Base-by-base conservation (phyloP, 164 flowering plant species). In the Tetracentron sinense region DNA sequence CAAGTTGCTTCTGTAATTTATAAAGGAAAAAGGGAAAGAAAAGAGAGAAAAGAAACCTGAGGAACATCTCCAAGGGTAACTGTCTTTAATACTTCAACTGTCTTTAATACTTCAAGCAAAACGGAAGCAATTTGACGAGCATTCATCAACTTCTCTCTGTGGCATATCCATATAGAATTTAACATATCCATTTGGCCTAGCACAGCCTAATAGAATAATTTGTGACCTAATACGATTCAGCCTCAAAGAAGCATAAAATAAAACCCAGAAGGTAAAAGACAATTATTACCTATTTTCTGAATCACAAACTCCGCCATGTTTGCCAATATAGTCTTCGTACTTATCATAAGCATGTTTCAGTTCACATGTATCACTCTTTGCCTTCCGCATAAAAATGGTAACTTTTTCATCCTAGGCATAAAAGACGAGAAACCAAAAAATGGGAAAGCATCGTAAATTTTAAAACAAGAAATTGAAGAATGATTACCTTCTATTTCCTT, bases 61-160 rank as follows among this genome's bases (percentile, higher is more conserved):
- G 75, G 74, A 58, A 74, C 85, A 51, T 83, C 81, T 64, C 79
- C 88, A 58, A 70, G 69, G 56, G 85, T 74, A 63, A 89, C 74
- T 42, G 83, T 76, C 60, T 66, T 75, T 54, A 82, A 57, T 44
- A 91, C 96, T 74, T 89, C 92, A 73, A 33, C 74, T 42, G 83
- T 76, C 60, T 66, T 75, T 54, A 82, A 57, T 44, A 91, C 96
- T 74, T 89, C 92, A 73, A 33, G 77, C 67, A 94, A 70, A 63
- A 88, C 97, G 21, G 80, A 82, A 70, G 85, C 92, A 77, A 89
- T 88, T 61, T 58, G 78, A 28, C 76, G 75, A 28, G 86, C 90
- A 61, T 75, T 82, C 53, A 69, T 76, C 76, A 90, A 28, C 74
- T 69, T 78, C 50, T 83, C 89, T 68, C 93, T 86, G 79, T 68